Conservation (phyloP, 306 rosid genomes). For the Coriaria nepalensis region DNA sequence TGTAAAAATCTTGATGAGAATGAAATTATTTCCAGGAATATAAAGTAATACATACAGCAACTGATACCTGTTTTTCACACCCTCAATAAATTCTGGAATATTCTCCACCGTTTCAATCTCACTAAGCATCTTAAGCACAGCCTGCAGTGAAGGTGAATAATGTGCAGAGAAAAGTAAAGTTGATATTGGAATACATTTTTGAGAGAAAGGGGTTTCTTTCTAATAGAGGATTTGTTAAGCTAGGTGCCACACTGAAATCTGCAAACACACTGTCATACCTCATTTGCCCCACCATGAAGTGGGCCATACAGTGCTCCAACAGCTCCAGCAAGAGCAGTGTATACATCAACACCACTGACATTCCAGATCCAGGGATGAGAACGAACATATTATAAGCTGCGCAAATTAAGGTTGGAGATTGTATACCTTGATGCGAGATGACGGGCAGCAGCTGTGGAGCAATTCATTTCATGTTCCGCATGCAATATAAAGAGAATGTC, state of each 20-base stretch:
- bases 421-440: conserved; percentile 81
- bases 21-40: too few relatives aligned
- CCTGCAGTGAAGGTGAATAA: too few relatives aligned
- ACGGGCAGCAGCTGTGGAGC: conserved; percentile 75
- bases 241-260: too few relatives aligned
- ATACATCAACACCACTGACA: conserved; percentile 80
- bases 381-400: background rate
- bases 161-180: too few relatives aligned
- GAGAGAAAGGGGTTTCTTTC: too few relatives aligned
- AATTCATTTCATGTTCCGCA: conserved; percentile 94
- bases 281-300: conserved; percentile 90
- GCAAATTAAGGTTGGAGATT: conserved; percentile 11
- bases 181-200: background rate
- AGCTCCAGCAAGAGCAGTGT: conserved; percentile 78
- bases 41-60: too few relatives aligned
- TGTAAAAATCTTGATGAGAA: background rate
- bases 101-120: conserved; percentile 78
- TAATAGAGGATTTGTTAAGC: too few relatives aligned
- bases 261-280: conserved; percentile 23
- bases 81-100: conserved; percentile 76
- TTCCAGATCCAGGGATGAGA: conserved; percentile 10
- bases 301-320: conserved; percentile 91
- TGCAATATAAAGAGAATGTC: conserved; percentile 78
- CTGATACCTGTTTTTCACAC: conserved; percentile 65
- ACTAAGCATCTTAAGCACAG: conserved; percentile 55